A percentile compares a stretch with the other conserved stretches of the same genome.
Evolutionary conservation across 768 basidiomycete genomes (phyloP).

Genomic region (Rhodotorula graminis): DNA sequence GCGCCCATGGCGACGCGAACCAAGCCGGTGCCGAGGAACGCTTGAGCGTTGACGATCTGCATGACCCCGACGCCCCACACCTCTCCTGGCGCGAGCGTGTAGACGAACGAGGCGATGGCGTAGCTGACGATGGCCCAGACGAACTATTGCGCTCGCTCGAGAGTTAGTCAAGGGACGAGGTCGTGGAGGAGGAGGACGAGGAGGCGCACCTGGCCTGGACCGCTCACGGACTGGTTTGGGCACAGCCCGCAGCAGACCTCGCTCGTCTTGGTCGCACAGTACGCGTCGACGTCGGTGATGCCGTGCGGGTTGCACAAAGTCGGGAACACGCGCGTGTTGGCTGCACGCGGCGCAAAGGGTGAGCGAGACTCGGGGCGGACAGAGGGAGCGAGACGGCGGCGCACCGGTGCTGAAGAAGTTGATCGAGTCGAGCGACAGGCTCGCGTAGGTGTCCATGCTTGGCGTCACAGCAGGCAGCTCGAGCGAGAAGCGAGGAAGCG

Average conservation of each 20-base stretch:
- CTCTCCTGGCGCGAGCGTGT: background rate
- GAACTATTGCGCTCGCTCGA: background rate
- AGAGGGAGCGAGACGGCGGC: background rate
- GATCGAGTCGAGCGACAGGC: conserved; percentile 5
- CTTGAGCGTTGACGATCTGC: conserved; percentile 6
- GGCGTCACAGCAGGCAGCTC: too few relatives aligned
- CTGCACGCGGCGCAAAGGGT: background rate
- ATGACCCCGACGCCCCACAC: conserved; percentile 16
- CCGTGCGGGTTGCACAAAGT: background rate
- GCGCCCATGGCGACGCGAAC: background rate
- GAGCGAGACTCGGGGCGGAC: background rate
- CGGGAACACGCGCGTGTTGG: conserved; percentile 4
- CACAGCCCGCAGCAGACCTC: conserved; percentile 17
- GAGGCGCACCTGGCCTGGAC: background rate
- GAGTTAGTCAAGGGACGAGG: too few relatives aligned
- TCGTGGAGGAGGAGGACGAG: too few relatives aligned
- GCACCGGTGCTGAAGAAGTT: background rate
- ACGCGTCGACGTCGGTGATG: conserved; percentile 21
- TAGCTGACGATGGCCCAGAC: conserved; percentile 12
- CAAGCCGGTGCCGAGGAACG: background rate
- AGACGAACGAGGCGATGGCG: background rate
- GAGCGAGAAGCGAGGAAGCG: background rate
- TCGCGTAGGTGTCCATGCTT: conserved; percentile 16
- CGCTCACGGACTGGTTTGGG: background rate
- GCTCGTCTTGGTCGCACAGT: conserved; percentile 3